These are phyloP conservation scores for Clitopilus hobsonii DNA, from an alignment of 768 basidiomycete species.

Conservation along the genomic window DNA sequence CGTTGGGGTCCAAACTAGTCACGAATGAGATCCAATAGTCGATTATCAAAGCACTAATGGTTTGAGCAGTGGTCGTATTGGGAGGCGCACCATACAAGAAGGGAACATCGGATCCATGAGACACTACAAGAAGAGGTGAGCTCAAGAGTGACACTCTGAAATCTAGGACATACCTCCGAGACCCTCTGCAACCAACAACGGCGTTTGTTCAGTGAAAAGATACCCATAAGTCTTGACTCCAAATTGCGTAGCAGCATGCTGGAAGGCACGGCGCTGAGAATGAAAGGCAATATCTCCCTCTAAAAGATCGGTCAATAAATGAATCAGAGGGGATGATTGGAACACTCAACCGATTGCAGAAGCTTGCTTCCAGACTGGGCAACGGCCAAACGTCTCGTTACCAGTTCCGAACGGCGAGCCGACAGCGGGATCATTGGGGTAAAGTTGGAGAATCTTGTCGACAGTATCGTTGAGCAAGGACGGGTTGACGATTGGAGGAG, in stretches of 20 bases:
- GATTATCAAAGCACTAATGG: constrained; percentile 30
- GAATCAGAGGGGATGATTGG: background rate
- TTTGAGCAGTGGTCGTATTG: constrained; percentile 12
- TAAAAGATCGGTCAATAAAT: background rate
- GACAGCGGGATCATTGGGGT: constrained; percentile 35
- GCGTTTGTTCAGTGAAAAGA: constrained; percentile 31
- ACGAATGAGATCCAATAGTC: constrained; percentile 46
- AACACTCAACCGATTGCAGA: constrained; percentile 20
- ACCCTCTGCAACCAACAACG: background rate
- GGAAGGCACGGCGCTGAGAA: constrained; percentile 26
- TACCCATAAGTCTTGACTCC: constrained; percentile 31
- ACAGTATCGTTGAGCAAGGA: constrained; percentile 12
- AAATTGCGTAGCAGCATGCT: constrained; percentile 24
- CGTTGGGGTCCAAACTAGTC: constrained; percentile 37
- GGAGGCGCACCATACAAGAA: constrained; percentile 24
- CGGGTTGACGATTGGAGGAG: constrained; percentile 19
- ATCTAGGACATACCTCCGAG: background rate
- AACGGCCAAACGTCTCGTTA: constrained; percentile 38
- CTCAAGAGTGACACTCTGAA: background rate
- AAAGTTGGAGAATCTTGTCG: constrained; percentile 26
- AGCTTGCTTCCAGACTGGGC: constrained; percentile 32
- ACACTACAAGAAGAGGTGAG: constrained; percentile 12
- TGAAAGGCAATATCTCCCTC: constrained; percentile 32
- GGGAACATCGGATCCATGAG: constrained; percentile 23
- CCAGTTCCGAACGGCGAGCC: constrained; percentile 43